phyloP scores from a whole-genome alignment of 441 rosid species.

The Aquilaria agallochum region DNA sequence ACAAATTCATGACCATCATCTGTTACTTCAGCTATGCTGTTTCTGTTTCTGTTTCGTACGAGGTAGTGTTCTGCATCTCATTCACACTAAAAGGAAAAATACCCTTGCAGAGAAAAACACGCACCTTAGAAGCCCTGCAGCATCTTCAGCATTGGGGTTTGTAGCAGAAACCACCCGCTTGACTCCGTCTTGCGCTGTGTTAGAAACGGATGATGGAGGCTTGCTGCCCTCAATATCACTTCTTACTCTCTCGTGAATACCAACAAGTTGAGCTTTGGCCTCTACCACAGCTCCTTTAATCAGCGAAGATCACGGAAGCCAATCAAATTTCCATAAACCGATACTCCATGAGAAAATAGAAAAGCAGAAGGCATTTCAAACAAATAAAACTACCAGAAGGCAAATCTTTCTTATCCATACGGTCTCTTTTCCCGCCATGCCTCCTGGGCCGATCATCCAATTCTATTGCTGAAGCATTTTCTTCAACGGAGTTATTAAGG shows the following conservation, averaged over 20 bases:
- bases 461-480: slow-evolving; percentile 37
- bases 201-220: slow-evolving; percentile 34
- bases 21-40: too few species aligned
- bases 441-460: slow-evolving; percentile 33
- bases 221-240: slow-evolving; percentile 69
- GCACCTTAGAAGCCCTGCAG: slow-evolving; percentile 83
- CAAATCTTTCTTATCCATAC: slow-evolving; percentile 54
- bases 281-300: slow-evolving; percentile 69
- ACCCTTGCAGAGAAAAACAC: background rate
- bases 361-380: background rate
- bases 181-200: slow-evolving; percentile 32
- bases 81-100: too few species aligned
- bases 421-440: slow-evolving; percentile 39
- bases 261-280: slow-evolving; percentile 81
- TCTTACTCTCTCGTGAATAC: slow-evolving; percentile 84
- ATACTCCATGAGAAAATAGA: too few species aligned
- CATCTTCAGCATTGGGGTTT: slow-evolving; percentile 87
- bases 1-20: too few species aligned
- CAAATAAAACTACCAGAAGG: slow-evolving; percentile 48
- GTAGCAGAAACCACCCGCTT: slow-evolving; percentile 64
- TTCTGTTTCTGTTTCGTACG: too few species aligned
- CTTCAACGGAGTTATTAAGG: slow-evolving; percentile 64
- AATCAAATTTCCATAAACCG: background rate
- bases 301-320: slow-evolving; percentile 12
- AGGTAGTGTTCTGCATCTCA: too few species aligned